These are phyloP conservation scores for Boletus huronensis DNA, from an alignment of 768 basidiomycete species.

Conservation along the genomic window DNA sequence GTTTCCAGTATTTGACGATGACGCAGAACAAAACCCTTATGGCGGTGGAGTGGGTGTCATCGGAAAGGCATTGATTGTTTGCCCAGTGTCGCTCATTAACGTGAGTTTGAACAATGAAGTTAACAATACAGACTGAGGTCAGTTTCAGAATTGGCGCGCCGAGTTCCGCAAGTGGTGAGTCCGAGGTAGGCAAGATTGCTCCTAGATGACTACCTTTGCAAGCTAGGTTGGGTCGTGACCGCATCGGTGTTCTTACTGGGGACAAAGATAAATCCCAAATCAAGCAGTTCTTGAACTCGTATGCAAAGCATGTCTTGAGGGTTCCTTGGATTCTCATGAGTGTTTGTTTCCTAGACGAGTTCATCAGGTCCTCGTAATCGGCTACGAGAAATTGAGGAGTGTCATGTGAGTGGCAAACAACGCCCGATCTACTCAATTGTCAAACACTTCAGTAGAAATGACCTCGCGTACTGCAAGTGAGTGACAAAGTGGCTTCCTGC, in stretches of 20 bases:
- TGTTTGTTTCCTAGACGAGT: constrained; percentile 44
- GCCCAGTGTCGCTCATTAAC: constrained; percentile 86
- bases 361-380: constrained; percentile 88
- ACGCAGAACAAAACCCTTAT: constrained; percentile 80
- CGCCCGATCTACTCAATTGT: not conserved
- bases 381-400: constrained; percentile 86
- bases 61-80: constrained; percentile 87
- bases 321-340: not conserved
- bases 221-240: constrained; percentile 52
- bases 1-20: not conserved
- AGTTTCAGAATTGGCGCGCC: constrained; percentile 81
- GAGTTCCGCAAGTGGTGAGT: constrained; percentile 95
- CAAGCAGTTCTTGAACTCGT: constrained; percentile 75
- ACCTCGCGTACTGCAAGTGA: constrained; percentile 63
- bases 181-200: not conserved
- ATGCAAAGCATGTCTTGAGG: constrained; percentile 23
- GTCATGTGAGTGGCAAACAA: constrained; percentile 57
- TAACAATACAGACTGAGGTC: not conserved
- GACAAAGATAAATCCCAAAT: constrained; percentile 55
- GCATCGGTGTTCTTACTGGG: constrained; percentile 55
- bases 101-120: constrained; percentile 41
- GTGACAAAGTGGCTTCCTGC: constrained; percentile 16
- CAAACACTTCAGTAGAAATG: constrained; percentile 37
- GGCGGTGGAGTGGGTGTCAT: constrained; percentile 49
- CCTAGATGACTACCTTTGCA: not conserved